Evolutionary conservation across 768 basidiomycete species (phyloP).

Genomic region (Boletus vinaceobasis): DNA sequence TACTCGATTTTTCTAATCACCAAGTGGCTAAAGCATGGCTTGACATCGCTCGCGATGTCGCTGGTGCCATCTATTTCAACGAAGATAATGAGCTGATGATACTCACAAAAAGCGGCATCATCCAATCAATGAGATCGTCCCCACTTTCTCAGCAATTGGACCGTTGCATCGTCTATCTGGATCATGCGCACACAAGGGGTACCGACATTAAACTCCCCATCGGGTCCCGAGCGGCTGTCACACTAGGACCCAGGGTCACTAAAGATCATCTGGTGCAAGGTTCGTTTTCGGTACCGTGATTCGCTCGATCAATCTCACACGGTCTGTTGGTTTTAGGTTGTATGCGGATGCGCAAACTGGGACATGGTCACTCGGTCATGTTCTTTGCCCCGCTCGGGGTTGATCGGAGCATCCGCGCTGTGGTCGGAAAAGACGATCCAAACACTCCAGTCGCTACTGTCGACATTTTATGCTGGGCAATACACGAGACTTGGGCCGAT

Average conservation of each 20-base stretch:
- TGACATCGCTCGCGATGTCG: not conserved
- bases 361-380: conserved; percentile 42
- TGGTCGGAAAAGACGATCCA: conserved; percentile 2
- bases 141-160: conserved; percentile 26
- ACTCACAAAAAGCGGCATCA: conserved; percentile 16
- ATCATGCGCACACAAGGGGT: conserved; percentile 16
- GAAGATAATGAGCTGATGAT: conserved; percentile 30
- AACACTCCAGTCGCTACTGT: not conserved
- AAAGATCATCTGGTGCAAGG: conserved; percentile 35
- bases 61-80: conserved; percentile 27
- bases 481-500: conserved; percentile 38
- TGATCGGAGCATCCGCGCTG: conserved; percentile 33
- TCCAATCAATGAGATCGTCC: conserved; percentile 24
- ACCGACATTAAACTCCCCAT: conserved; percentile 35
- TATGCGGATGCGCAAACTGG: conserved; percentile 6
- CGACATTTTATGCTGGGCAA: conserved; percentile 43
- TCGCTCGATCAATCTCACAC: not conserved
- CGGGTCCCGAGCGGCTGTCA: conserved; percentile 9
- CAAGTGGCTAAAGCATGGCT: conserved; percentile 43
- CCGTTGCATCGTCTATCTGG: conserved; percentile 35
- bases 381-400: conserved; percentile 44
- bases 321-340: too few species aligned
- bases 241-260: conserved; percentile 28
- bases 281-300: conserved; percentile 4
- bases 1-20: conserved; percentile 46